Evolutionary conservation across 1,284 basidiomycete genomes (phyloP), one percentile per base, ranked within the genome.

Genomic region (Leccinum pallidistipes): DNA sequence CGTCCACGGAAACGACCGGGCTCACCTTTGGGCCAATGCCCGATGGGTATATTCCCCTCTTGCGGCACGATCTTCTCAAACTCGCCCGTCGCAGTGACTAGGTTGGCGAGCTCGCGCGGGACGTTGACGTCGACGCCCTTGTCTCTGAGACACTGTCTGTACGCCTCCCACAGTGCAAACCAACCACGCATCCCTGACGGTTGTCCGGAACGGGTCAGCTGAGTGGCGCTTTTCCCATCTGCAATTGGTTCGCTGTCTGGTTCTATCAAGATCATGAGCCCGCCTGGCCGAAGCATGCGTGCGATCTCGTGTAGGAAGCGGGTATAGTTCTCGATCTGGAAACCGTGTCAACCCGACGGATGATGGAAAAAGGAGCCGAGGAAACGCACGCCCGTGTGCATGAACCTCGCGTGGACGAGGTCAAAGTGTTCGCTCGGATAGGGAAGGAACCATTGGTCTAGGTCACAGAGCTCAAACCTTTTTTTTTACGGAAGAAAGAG

Each of bases 401-500:
- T 80, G 36, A 81, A 85, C 56, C 87, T 82, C 45, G 85, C 86
- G 68, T 90, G 87, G 51, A 89, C 80, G 64, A 89, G 75, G 70
- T 89, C 85, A 66, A 88, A 89, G 56, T 84, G 78, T 47, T 75
- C 77, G 68, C 82, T 80, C 32, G 83, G 83, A 68, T 88, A 88
- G 11, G 87, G 87, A 36, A 89, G 77, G 52, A 76, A 80, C 66
- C 76, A 75, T 58, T 81, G 78, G 71, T 86, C 83, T 58, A 88
- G 75, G 70, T 89, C 85, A 70, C 83, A 88, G 9, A 88, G 77
- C 66, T 89, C 87, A 67, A 88, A 89, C 38, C 87, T 89, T 65
- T 47, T 29, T 21, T 21, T 21, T 24, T 12, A 21, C 3, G 14
- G 14, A 27, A 24, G 21, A 8, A 8, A 24, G 16, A 49, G 14